Base-by-base conservation (phyloP, 371 early-diverging fungal species). In the Mortierella sp. region DNA sequence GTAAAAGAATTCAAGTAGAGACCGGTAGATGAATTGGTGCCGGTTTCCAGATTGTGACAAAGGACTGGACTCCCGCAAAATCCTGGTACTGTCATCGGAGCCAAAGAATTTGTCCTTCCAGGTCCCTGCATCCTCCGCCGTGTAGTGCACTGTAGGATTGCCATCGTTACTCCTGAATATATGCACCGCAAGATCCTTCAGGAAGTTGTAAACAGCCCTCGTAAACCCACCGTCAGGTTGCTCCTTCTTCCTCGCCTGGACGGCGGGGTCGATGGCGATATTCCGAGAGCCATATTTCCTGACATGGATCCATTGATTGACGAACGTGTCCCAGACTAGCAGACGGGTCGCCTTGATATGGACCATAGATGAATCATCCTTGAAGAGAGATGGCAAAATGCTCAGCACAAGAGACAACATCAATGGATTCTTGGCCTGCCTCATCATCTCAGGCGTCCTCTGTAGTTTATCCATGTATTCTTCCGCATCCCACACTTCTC, bases 381-480 rank as follows among this genome's bases (percentile, higher is more conserved):
- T n/a, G n/a, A n/a, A n/a, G n/a, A n/a, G n/a, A n/a, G n/a, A n/a
- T n/a, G n/a, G n/a, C n/a, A n/a, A n/a, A n/a, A n/a, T n/a, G n/a
- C n/a, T n/a, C n/a, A n/a, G n/a, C n/a, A n/a, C n/a, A n/a, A n/a
- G n/a, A n/a, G n/a, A n/a, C n/a, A n/a, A n/a, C n/a, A n/a, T n/a
- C n/a, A n/a, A n/a, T 0, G 80, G 80, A 26, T 71, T 80, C 34
- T 48, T 45, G 34, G 75, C 72, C 48, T 75, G 55, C n/a, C 72
- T 72, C 50, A 50, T 71, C 72, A 75, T 28, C 13, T 60, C 65
- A 26, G 72, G 44, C 38, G 75, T 58, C 0, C n/a, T 21, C 26
- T 34, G 19, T 4, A 80, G 50, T 28, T 19, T 45, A 3, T 72
- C 24, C 76, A 70, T 72, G 54, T 80, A 80, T 6, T 63, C 42